A percentile compares a stretch with the other conserved stretches of the same genome.
Conservation (phyloP, 495 filamentous ascomycete species). For the Astrothelium macrocarpum region DNA sequence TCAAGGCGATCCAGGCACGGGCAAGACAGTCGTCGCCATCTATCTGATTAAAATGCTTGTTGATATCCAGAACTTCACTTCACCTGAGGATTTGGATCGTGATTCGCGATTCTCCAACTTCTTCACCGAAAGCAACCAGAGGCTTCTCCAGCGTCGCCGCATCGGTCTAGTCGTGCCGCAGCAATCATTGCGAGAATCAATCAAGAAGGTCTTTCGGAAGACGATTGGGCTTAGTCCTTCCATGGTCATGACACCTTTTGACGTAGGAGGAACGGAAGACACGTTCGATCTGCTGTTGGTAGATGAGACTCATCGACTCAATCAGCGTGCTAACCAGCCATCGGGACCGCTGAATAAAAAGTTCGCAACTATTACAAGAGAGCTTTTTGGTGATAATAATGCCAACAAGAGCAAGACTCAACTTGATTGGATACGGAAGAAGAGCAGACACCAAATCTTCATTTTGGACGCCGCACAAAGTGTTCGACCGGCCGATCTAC, state of each 20-base stretch:
- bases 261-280: constrained; percentile 11
- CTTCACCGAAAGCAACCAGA: constrained; percentile 13
- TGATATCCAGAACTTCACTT: constrained; percentile 11
- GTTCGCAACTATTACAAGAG: constrained; percentile 12
- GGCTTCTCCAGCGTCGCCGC: constrained; percentile 10
- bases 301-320: constrained; percentile 16
- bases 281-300: constrained; percentile 15
- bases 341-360: constrained; percentile 15
- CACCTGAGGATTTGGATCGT: constrained; percentile 14
- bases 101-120: constrained; percentile 17
- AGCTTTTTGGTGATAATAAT: constrained; percentile 14
- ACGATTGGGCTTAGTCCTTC: constrained; percentile 10
- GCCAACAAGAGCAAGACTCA: constrained; percentile 12
- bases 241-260: constrained; percentile 13
- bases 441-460: constrained; percentile 15
- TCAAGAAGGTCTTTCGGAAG: constrained; percentile 14
- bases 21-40: constrained; percentile 18
- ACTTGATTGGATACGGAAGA: constrained; percentile 15
- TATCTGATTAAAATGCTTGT: constrained; percentile 17
- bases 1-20: constrained; percentile 17
- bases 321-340: constrained; percentile 16
- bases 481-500: constrained; percentile 17
- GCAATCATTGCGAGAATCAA: constrained; percentile 12
- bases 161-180: constrained; percentile 16
- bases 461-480: constrained; percentile 13